Evolutionary conservation across 225 moss, liverwort and hornwort species (phyloP), one percentile per base, ranked within the genome.

Genomic region (Physcomitrellopsis africana): DNA sequence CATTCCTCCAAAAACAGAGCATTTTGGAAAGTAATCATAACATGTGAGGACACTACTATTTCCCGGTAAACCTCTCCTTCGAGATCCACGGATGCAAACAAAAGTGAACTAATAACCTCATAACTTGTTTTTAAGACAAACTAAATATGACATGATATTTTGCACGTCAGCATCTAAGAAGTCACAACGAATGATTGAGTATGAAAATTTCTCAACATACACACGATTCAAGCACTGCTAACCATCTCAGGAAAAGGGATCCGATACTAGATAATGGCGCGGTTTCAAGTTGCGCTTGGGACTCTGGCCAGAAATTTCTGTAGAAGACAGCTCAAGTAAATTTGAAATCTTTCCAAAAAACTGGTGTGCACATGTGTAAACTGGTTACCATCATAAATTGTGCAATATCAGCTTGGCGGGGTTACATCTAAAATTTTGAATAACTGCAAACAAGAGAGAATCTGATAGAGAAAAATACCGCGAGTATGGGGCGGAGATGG

Each of bases 161-260:
- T 0, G 24, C 0, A 0, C 1, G 12, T 54, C 1, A 2, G 9
- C 4, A 44, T 3, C 0, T 51, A 0, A 19, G 0, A 54, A 44
- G 20, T 16, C 2, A 0, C 18, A 62, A 22, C 0, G 0, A 11
- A 24, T 42, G 11, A 24, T n/a, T 43, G 8, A 16, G 0, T 0
- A 24, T 1, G 46, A 8, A 57, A 26, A 47, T 37, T 75, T 6
- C 2, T 37, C 0, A 46, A 10, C 19, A 10, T 58, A 45, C 14
- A 0, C 0, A 18, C 0, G 2, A 29, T 9, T 75, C 0, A 0
- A 46, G 2, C 15, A 18, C 7, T 47, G 3, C 0, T 27, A 16
- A 47, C 5, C 7, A 0, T 1, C 13, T 5, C 0, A 11, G 0
- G 26, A 11, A 59, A 27, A 10, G 24, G 26, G 26, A 59, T n/a